These are phyloP conservation scores for Oehlia diaphana DNA, from an alignment of 192 early-diverging fungal genomes.

Conservation along the genomic window DNA sequence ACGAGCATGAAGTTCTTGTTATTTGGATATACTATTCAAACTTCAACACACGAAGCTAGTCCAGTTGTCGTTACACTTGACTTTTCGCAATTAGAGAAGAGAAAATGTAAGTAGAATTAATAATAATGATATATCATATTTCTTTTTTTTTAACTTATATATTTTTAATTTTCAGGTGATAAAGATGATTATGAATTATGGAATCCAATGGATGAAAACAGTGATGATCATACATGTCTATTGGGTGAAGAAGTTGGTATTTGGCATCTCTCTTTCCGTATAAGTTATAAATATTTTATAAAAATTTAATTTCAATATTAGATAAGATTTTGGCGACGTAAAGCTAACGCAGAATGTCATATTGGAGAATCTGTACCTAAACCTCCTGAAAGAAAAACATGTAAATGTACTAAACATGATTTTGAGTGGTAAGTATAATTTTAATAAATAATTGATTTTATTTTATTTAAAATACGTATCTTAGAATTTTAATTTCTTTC, in stretches of 20 bases:
- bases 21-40: conserved; percentile 49
- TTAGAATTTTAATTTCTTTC: background rate
- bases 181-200: conserved; percentile 89
- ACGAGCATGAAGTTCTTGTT: conserved; percentile 76
- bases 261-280: too few species aligned
- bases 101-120: conserved; percentile 45
- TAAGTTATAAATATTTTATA: background rate
- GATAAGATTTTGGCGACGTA: conserved; percentile 74
- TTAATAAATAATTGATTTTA: too few species aligned
- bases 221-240: conserved; percentile 64
- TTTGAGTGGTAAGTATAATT: conserved; percentile 73
- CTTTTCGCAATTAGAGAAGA: conserved; percentile 47
- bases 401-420: conserved; percentile 76
- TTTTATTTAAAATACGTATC: background rate
- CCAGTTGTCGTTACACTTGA: conserved; percentile 57
- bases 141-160: conserved; percentile 37
- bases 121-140: background rate
- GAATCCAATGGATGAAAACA: conserved; percentile 61
- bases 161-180: conserved; percentile 48
- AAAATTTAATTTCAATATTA: conserved; percentile 28
- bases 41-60: conserved; percentile 25
- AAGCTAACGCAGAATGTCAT: conserved; percentile 62
- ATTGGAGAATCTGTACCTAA: conserved; percentile 68
- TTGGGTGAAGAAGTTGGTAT: conserved; percentile 50
- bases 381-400: conserved; percentile 52